Evolutionary conservation across 805 yeast genomes (phyloP).

Genomic region (Candida maris): DNA sequence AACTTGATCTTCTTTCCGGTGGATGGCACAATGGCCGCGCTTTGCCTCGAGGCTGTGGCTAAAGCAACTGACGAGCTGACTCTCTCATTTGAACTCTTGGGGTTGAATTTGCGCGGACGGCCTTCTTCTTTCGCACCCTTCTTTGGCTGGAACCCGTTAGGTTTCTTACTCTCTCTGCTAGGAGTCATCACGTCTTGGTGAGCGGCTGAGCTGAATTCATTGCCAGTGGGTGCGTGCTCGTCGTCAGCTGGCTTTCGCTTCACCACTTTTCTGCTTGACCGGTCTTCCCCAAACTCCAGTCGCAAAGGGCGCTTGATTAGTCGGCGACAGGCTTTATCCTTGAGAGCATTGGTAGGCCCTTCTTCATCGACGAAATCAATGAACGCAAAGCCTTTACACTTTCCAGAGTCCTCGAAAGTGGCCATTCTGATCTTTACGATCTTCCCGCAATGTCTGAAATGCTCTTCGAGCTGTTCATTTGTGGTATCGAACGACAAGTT

Average conservation of each 20-base stretch:
- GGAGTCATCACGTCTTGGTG: neutral
- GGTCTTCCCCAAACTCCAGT: constrained; percentile 92
- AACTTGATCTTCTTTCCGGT: constrained; percentile 84
- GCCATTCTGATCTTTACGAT: constrained; percentile 88
- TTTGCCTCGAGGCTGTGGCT: constrained; percentile 84
- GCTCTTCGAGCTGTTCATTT: constrained; percentile 69
- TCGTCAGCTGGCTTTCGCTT: constrained; percentile 20
- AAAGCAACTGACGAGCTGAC: constrained; percentile 78
- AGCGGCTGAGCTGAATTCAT: constrained; percentile 7
- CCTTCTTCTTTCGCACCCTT: too few relatives aligned
- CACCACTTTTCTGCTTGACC: constrained; percentile 48
- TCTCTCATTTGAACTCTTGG: constrained; percentile 51
- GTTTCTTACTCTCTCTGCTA: neutral
- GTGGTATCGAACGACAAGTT: constrained; percentile 91
- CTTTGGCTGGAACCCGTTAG: neutral
- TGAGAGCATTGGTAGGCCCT: constrained; percentile 80
- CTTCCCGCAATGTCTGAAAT: constrained; percentile 89
- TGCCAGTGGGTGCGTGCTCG: constrained; percentile 20
- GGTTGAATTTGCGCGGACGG: too few relatives aligned
- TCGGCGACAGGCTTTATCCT: constrained; percentile 61
- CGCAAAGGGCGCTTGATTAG: constrained; percentile 73
- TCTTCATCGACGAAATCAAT: constrained; percentile 77
- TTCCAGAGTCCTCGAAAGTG: constrained; percentile 94
- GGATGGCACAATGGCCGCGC: constrained; percentile 84
- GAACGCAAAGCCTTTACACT: constrained; percentile 95